A percentile compares a stretch with the other conserved stretches of the same genome.
These are phyloP conservation scores for Sarcodon aspratus DNA, from an alignment of 768 basidiomycete species.

Conservation along the genomic window DNA sequence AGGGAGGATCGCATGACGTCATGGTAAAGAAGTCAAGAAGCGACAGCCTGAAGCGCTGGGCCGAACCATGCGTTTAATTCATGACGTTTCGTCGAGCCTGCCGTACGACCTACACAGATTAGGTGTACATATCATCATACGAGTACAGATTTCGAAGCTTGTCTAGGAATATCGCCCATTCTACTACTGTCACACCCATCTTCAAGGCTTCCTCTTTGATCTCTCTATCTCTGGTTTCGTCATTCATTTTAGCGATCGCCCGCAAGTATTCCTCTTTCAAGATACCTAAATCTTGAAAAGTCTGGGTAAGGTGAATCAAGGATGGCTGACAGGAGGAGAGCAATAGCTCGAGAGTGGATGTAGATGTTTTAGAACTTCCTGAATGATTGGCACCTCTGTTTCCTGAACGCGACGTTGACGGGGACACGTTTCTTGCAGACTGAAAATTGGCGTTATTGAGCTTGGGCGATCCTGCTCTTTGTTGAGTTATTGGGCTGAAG, in stretches of 20 bases:
- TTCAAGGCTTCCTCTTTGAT: conserved; percentile 60
- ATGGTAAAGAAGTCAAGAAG: too few species aligned
- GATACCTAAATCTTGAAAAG: conserved; percentile 49
- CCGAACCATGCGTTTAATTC: too few species aligned
- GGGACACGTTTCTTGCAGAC: too few species aligned
- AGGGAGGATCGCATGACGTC: too few species aligned
- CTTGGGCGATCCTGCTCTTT: too few species aligned
- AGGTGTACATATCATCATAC: neutral
- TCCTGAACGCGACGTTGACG: too few species aligned
- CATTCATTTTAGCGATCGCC: conserved; percentile 48
- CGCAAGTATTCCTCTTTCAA: conserved; percentile 46
- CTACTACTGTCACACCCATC: conserved; percentile 58
- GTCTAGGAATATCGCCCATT: conserved; percentile 73
- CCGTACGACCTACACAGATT: neutral
- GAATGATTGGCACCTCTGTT: too few species aligned
- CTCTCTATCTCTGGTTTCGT: conserved; percentile 58
- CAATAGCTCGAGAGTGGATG: conserved; percentile 35
- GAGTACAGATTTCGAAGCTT: conserved; percentile 31
- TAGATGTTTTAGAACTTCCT: conserved; percentile 14
- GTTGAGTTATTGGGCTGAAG: too few species aligned
- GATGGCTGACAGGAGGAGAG: conserved; percentile 56
- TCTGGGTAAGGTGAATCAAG: conserved; percentile 47
- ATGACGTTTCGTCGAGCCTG: too few species aligned
- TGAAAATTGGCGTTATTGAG: too few species aligned
- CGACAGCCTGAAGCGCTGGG: too few species aligned